Evolutionary conservation across 441 rosid genomes (phyloP).

Genomic region (Metrosideros polymorpha): DNA sequence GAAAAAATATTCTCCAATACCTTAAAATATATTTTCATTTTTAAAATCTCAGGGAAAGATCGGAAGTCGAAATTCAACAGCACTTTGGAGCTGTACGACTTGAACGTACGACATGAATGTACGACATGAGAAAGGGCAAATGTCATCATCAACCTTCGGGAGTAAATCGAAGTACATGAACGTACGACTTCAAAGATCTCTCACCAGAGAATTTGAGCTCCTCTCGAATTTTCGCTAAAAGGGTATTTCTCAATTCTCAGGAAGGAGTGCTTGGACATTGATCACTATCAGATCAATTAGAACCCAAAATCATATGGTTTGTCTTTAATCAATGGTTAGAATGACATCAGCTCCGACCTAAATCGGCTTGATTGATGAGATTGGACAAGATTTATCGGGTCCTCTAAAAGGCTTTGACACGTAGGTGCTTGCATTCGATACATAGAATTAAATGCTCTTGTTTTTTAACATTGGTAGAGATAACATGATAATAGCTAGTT

Average conservation of each 20-base stretch:
- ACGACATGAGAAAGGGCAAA: too few species aligned
- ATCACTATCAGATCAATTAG: background rate
- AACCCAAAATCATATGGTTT: background rate
- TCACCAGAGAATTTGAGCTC: background rate
- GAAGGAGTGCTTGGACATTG: background rate
- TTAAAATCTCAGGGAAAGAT: background rate
- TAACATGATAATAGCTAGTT: background rate
- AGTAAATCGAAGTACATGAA: too few species aligned
- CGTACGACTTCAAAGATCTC: background rate
- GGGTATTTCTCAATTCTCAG: background rate
- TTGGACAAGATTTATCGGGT: background rate
- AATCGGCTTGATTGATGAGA: background rate
- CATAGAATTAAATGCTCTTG: background rate
- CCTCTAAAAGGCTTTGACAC: background rate
- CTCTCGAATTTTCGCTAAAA: background rate
- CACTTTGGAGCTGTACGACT: background rate
- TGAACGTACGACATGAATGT: background rate
- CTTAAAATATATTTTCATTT: background rate
- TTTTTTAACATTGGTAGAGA: background rate
- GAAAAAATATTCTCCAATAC: accelerated
- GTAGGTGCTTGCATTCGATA: background rate
- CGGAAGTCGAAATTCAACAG: background rate
- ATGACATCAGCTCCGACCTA: background rate
- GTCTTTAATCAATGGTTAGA: background rate
- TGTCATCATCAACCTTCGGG: too few species aligned